phyloP scores from a whole-genome alignment of 2,329 filamentous ascomycete species.

The Zasmidium angulare region DNA sequence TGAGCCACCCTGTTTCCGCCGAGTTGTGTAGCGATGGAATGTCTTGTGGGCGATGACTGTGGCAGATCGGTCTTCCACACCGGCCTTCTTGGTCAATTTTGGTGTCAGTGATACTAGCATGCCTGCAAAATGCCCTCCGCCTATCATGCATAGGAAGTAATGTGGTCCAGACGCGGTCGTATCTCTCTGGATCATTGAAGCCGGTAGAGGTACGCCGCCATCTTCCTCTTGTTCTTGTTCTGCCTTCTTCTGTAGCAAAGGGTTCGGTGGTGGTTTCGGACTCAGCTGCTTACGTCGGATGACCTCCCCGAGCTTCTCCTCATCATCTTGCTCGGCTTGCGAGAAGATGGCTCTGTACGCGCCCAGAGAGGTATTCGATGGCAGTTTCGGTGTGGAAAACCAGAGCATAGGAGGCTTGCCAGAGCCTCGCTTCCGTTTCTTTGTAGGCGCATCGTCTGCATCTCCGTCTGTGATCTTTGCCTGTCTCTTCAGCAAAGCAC shows the following conservation, averaged over 20 bases:
- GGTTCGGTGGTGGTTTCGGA: constrained; percentile 53
- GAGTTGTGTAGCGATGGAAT: constrained; percentile 94
- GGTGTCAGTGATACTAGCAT: constrained; percentile 92
- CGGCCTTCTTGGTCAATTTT: constrained; percentile 68
- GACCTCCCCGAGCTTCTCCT: constrained; percentile 61
- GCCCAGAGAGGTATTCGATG: constrained; percentile 76
- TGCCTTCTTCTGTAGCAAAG: constrained; percentile 45
- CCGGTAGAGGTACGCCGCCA: constrained; percentile 58
- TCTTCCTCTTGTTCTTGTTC: constrained; percentile 45
- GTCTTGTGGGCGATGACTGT: constrained; percentile 93
- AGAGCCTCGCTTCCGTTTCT: constrained; percentile 53
- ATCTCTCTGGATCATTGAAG: constrained; percentile 35
- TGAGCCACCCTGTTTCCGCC: constrained; percentile 91
- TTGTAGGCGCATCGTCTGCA: constrained; percentile 48
- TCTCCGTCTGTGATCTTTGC: constrained; percentile 66
- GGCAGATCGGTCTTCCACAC: constrained; percentile 78
- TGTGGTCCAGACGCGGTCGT: constrained; percentile 70
- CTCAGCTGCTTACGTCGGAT: constrained; percentile 75
- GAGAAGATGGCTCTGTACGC: constrained; percentile 83
- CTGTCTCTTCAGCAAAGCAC: constrained; percentile 77
- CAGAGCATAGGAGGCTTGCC: constrained; percentile 78
- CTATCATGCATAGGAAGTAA: constrained; percentile 97
- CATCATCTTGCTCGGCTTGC: constrained; percentile 65
- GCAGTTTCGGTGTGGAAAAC: constrained; percentile 75
- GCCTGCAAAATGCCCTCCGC: constrained; percentile 93